These are phyloP conservation scores for Heritiera fomes DNA, from an alignment of 345 rosid species.

Conservation along the genomic window DNA sequence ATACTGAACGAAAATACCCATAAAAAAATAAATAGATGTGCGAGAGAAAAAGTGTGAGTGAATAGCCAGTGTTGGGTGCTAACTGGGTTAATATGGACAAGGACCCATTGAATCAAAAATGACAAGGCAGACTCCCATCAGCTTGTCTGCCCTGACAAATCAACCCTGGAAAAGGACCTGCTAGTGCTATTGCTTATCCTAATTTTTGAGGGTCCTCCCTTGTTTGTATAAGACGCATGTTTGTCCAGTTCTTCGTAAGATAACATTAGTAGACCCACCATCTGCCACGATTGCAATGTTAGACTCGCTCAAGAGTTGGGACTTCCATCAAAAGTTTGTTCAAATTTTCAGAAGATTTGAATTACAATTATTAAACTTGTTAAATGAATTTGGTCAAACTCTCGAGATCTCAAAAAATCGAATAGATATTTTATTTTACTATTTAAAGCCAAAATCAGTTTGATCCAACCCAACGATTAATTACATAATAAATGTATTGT, in stretches of 20 bases:
- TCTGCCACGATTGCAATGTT: constrained; percentile 13
- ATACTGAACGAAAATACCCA: too few relatives aligned
- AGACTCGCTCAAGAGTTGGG: too few relatives aligned
- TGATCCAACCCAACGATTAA: too few relatives aligned
- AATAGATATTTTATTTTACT: too few relatives aligned
- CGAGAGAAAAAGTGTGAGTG: constrained; percentile 1
- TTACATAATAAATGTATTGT: too few relatives aligned
- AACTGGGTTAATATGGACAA: constrained; percentile 22
- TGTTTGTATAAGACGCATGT: constrained; percentile 16
- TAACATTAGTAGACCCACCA: constrained; percentile 13
- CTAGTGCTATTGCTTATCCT: constrained; percentile 17
- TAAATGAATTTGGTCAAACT: too few relatives aligned
- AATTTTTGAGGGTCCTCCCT: constrained; percentile 21
- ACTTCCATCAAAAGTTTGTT: too few relatives aligned
- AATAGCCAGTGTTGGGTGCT: constrained; percentile 15
- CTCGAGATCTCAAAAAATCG: too few relatives aligned
- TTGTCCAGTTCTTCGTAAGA: constrained; percentile 27
- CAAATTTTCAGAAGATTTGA: too few relatives aligned
- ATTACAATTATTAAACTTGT: too few relatives aligned
- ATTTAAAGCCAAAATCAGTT: too few relatives aligned
- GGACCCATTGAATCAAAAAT: constrained; percentile 32
- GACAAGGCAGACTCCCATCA: constrained; percentile 43
- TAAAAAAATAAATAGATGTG: too few relatives aligned
- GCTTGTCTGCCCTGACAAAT: constrained; percentile 40
- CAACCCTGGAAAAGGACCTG: constrained; percentile 38